phyloP scores from a whole-genome alignment of 1,284 basidiomycete species.

The Puccinia triticina region DNA sequence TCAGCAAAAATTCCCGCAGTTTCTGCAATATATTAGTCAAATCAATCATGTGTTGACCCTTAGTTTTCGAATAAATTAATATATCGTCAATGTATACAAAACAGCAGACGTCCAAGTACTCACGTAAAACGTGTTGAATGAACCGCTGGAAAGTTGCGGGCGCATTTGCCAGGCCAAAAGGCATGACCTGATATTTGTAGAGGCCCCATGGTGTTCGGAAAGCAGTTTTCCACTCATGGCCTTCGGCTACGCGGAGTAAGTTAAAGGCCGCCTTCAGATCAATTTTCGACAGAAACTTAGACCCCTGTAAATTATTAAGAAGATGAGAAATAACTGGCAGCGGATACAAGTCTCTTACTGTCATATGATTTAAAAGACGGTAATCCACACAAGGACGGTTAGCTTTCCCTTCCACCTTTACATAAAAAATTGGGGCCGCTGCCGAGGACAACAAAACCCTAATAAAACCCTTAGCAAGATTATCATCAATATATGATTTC shows the following conservation, averaged over 20 bases:
- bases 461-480: too few species aligned
- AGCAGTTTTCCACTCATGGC: constrained; percentile 60
- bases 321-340: constrained; percentile 6
- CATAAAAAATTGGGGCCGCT: too few species aligned
- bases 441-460: too few species aligned
- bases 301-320: not conserved
- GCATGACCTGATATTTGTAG: constrained; percentile 62
- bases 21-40: constrained; percentile 4
- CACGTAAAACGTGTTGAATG: constrained; percentile 19
- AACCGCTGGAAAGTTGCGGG: constrained; percentile 33
- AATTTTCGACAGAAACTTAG: constrained; percentile 54
- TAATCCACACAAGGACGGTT: too few species aligned
- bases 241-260: constrained; percentile 56
- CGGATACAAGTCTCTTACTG: too few species aligned
- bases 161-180: constrained; percentile 62
- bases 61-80: constrained; percentile 27
- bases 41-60: constrained; percentile 6
- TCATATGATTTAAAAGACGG: too few species aligned
- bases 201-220: constrained; percentile 61
- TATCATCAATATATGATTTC: too few species aligned
- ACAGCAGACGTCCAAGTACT: constrained; percentile 35
- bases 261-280: constrained; percentile 57
- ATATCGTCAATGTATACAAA: constrained; percentile 40
- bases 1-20: too few species aligned
- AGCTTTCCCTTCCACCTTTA: too few species aligned